Percentiles rank a stretch among this genome's conserved stretches.
These are phyloP conservation scores for Speleostelium caveatum DNA, from an alignment of 78 protist species.

Conservation along the genomic window DNA sequence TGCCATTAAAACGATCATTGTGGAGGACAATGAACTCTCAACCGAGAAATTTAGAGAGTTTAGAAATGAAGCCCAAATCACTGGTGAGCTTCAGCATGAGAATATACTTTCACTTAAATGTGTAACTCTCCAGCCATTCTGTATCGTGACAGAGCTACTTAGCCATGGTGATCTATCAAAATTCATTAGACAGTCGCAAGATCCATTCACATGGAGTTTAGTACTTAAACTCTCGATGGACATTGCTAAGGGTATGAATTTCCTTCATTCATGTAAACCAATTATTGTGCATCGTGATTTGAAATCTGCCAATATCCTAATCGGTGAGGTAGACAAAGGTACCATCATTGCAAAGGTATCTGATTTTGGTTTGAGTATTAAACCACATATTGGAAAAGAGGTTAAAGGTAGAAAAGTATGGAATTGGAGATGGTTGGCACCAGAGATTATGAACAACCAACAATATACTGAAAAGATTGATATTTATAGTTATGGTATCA, in stretches of 20 bases:
- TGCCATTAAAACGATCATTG: constrained; percentile 50
- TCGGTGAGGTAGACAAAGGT: constrained; percentile 12
- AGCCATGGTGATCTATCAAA: constrained; percentile 56
- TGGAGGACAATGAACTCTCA: constrained; percentile 18
- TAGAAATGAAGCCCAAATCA: constrained; percentile 70
- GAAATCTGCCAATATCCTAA: constrained; percentile 74
- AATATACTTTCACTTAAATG: constrained; percentile 47
- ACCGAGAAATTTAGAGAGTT: constrained; percentile 73
- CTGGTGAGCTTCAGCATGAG: constrained; percentile 71
- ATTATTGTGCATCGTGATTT: constrained; percentile 81
- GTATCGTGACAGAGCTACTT: constrained; percentile 47
- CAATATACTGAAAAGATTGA: constrained; percentile 81
- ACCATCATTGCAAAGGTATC: constrained; percentile 62
- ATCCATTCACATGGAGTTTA: constrained; percentile 43
- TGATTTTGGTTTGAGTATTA: constrained; percentile 76
- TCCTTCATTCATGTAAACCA: constrained; percentile 79
- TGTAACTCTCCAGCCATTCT: constrained; percentile 70
- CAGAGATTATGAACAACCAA: constrained; percentile 51
- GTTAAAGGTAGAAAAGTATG: constrained; percentile 71
- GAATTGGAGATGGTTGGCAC: constrained; percentile 82
- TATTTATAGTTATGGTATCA: constrained; percentile 68
- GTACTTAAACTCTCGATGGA: constrained; percentile 50
- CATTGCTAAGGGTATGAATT: constrained; percentile 75
- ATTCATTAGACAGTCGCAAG: constrained; percentile 32
- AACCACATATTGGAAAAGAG: constrained; percentile 47